These are phyloP conservation scores for Trichoderma pleuroti DNA, from an alignment of 2,329 filamentous ascomycete species.

Conservation along the genomic window DNA sequence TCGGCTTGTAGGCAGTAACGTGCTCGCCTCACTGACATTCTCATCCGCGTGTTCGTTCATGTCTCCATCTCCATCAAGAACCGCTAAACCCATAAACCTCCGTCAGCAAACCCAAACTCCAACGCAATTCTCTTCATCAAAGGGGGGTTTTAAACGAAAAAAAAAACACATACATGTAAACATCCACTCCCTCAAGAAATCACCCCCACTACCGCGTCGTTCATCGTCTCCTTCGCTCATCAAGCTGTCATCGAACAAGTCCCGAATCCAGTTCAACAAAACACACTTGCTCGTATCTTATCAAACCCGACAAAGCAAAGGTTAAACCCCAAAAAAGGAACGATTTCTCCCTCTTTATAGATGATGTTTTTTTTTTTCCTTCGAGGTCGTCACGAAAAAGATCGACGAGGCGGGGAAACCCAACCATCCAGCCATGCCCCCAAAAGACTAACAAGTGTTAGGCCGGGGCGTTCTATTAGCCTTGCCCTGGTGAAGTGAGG, in stretches of 20 bases:
- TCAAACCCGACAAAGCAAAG: neutral
- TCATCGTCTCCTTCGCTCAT: neutral
- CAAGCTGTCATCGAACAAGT: neutral
- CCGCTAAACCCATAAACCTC: neutral
- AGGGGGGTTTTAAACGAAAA: neutral
- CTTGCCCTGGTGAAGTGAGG: conserved; percentile 1
- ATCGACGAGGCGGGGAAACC: conserved; percentile 2
- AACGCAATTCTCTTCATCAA: neutral
- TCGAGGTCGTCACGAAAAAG: neutral
- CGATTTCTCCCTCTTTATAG: neutral
- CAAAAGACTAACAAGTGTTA: neutral
- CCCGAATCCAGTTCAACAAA: neutral
- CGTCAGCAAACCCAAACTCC: neutral
- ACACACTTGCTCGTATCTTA: neutral
- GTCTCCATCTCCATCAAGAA: neutral
- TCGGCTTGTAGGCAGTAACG: neutral
- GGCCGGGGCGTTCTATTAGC: neutral
- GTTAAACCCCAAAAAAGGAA: too few species aligned
- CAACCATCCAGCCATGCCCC: neutral
- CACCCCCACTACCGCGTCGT: neutral
- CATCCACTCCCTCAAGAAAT: neutral
- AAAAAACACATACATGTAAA: neutral
- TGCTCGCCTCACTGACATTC: neutral
- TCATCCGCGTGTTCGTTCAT: neutral
- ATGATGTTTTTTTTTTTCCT: neutral